A percentile compares a stretch with the other conserved stretches of the same genome.
phyloP scores from a whole-genome alignment of 345 rosid genomes.

The Gossypioides kirkii region DNA sequence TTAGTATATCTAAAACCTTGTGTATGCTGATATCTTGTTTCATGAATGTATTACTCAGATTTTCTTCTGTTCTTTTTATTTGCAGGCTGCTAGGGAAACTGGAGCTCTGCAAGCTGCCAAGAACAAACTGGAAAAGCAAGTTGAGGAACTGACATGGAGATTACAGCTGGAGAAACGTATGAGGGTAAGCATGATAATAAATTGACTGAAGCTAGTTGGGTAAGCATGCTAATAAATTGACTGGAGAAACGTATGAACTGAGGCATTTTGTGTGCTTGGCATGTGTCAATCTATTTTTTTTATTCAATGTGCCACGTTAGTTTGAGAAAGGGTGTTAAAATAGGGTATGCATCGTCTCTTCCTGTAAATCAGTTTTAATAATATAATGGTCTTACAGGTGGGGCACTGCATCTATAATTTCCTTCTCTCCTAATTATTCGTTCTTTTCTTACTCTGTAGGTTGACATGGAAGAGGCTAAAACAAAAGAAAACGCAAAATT shows the following conservation, averaged over 20 bases:
- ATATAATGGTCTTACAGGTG: neutral
- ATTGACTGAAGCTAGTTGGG: slow-evolving; percentile 28
- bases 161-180: slow-evolving; percentile 95
- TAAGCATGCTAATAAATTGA: slow-evolving; percentile 28
- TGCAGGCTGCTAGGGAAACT: slow-evolving; percentile 96
- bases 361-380: neutral
- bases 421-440: neutral
- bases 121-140: slow-evolving; percentile 96
- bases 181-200: slow-evolving; percentile 52
- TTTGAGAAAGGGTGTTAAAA: neutral
- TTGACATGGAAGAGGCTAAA: slow-evolving; percentile 92
- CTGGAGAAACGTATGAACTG: neutral
- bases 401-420: neutral
- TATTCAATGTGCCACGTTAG: neutral
- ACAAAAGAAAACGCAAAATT: slow-evolving; percentile 80
- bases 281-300: neutral
- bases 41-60: slow-evolving; percentile 4
- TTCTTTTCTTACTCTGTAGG: slow-evolving; percentile 38
- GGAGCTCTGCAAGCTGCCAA: slow-evolving; percentile 99
- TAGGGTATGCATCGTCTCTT: neutral
- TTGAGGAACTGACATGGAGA: slow-evolving; percentile 98
- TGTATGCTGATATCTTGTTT: neutral
- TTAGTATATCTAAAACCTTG: neutral
- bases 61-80: slow-evolving; percentile 9
- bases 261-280: neutral